Conservation (phyloP, 1,284 basidiomycete species). For the Papiliotrema flavescens region DNA sequence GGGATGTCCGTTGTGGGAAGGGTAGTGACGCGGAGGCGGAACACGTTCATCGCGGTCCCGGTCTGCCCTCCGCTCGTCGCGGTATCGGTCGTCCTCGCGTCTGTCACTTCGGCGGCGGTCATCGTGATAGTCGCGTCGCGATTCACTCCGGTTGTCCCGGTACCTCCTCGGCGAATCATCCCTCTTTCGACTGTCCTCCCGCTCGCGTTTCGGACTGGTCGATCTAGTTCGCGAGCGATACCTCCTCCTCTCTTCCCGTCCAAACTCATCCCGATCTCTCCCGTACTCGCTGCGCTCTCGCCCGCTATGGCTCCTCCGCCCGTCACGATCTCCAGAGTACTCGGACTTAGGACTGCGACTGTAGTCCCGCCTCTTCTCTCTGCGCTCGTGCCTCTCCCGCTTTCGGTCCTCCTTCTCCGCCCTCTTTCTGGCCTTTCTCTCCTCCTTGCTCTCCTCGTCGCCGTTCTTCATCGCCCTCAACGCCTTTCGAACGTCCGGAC, state of each 20-base stretch:
- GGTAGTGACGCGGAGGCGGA: conserved; percentile 13
- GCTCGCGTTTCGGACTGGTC: conserved; percentile 12
- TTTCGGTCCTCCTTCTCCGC: conserved; percentile 34
- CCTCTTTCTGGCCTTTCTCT: conserved; percentile 53
- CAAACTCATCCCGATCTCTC: conserved; percentile 9
- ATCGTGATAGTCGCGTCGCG: not conserved
- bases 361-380: conserved; percentile 13
- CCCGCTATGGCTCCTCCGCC: conserved; percentile 4
- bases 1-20: not conserved
- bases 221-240: conserved; percentile 9
- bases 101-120: not conserved
- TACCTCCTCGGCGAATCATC: conserved; percentile 12
- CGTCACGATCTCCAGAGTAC: conserved; percentile 25
- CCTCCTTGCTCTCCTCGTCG: conserved; percentile 59
- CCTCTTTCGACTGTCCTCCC: conserved; percentile 10
- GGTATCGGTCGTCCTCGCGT: not conserved
- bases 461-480: conserved; percentile 70
- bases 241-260: conserved; percentile 5
- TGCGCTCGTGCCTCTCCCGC: conserved; percentile 11
- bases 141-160: conserved; percentile 24
- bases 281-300: too few species aligned
- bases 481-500: conserved; percentile 81
- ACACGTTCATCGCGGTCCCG: conserved; percentile 5
- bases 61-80: conserved; percentile 12
- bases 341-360: conserved; percentile 23